Evolutionary conservation across 2,329 filamentous ascomycete species (phyloP), one percentile per base, ranked within the genome.

Genomic region (Aspergillus tubingensis): DNA sequence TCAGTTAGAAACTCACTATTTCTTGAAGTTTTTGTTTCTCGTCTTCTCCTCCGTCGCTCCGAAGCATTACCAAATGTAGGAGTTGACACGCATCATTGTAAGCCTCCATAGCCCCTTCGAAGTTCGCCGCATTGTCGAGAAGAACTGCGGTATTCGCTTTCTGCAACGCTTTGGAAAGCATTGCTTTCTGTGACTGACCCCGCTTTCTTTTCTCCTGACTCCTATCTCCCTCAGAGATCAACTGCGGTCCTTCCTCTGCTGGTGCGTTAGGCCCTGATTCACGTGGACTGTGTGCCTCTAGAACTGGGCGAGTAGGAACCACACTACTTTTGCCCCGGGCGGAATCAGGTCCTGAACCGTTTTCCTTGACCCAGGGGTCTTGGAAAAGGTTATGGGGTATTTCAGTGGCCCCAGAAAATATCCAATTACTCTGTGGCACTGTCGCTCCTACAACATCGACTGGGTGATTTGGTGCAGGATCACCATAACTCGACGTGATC

Each of bases 131-230:
- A 84, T 97, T 98, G 78, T 99, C 95, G 43, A 99, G 85, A 67
- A 97, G 85, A 25, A 99, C 95, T 21, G 95, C 95, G 11, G 91
- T 94, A 72, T 99, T 97, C 53, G 95, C 95, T 78, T 97, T 96
- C 73, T 96, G 90, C 57, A 99, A 81, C 0, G 95, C 95, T 68
- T 91, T 91, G n/a, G 94, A 96, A 38, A 99, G 84, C 93, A 98
- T 98, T 10, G 89, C 91, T 80, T 97, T 98, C 74, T 98, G 90
- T 1, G 90, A 92, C 13, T 86, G 86, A n/a, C 76, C 77, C 63
- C 77, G 76, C 60, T 77, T 75, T 63, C 74, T 74, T 61, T 69
- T 67, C 19, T 71, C 73, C 32, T 68, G 68, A 5, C 67, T 66
- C 1, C 64, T 66, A n/a, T 72, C 70, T 27, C 47, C 65, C 39